Evolutionary conservation across 2,329 filamentous ascomycete genomes (phyloP).

Genomic region (Mariannaea sp.): DNA sequence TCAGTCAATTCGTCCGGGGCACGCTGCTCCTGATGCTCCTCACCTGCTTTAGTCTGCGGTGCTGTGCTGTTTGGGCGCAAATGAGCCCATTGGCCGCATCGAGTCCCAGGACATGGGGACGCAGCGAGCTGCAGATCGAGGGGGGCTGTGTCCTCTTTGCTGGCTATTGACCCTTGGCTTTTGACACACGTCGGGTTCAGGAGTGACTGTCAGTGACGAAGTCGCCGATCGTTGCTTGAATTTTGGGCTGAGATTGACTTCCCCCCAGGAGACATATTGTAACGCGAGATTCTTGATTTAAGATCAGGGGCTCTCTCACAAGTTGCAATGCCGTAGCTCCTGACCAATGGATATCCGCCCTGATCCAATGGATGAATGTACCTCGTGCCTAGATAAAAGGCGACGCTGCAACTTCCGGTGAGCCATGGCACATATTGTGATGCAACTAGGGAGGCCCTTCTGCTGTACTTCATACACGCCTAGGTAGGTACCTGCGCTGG

Average conservation of each 20-base stretch:
- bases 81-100: background rate
- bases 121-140: constrained; percentile 18
- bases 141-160: constrained; percentile 21
- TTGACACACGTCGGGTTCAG: constrained; percentile 26
- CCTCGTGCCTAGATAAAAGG: background rate
- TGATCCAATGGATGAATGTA: background rate
- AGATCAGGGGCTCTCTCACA: constrained; percentile 2
- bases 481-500: background rate
- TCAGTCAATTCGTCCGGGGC: no score
- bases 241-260: background rate
- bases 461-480: background rate
- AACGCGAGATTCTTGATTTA: constrained; percentile 1
- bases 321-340: constrained; percentile 2
- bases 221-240: constrained; percentile 7
- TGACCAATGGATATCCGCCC: background rate
- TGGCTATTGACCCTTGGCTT: constrained; percentile 17
- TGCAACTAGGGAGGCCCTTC: constrained; percentile 8
- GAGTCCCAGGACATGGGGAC: constrained; percentile 16
- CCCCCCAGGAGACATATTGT: constrained; percentile 1
- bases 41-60: constrained; percentile 17
- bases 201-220: no score
- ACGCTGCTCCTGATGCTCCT: background rate
- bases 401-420: background rate
- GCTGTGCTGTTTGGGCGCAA: constrained; percentile 15
- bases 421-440: constrained; percentile 11